phyloP scores from a whole-genome alignment of 2,329 filamentous ascomycete genomes.

The Aspergillus texensis region DNA sequence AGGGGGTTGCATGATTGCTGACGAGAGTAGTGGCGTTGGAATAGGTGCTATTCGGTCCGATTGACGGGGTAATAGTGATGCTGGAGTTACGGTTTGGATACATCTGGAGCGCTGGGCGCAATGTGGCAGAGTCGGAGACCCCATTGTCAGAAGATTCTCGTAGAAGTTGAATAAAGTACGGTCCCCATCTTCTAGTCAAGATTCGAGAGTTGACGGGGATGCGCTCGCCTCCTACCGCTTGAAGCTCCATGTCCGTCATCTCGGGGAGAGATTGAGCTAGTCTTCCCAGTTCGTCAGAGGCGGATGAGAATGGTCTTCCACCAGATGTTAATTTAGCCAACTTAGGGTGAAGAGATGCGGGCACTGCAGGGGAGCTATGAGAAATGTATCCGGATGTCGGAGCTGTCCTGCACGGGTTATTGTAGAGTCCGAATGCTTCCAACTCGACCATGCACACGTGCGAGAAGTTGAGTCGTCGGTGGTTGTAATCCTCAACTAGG shows the following conservation, averaged over 20 bases:
- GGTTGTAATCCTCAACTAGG: constrained; percentile 96
- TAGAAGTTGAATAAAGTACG: constrained; percentile 90
- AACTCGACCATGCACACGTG: constrained; percentile 97
- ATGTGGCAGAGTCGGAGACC: constrained; percentile 69
- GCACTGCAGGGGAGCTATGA: constrained; percentile 71
- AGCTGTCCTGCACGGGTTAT: constrained; percentile 80
- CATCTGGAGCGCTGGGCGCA: constrained; percentile 64
- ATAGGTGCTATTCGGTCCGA: constrained; percentile 44
- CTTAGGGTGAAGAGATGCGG: constrained; percentile 56
- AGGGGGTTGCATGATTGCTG: constrained; percentile 34
- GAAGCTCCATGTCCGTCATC: constrained; percentile 92
- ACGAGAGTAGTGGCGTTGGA: constrained; percentile 47
- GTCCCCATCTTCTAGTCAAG: constrained; percentile 85
- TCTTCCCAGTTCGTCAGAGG: constrained; percentile 83
- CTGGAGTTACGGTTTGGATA: constrained; percentile 73
- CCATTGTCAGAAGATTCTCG: constrained; percentile 77
- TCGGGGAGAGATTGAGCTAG: constrained; percentile 79
- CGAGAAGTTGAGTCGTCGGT: constrained; percentile 94
- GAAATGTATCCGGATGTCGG: constrained; percentile 85
- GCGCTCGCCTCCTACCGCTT: constrained; percentile 86
- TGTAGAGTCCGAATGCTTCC: constrained; percentile 95
- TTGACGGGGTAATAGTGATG: constrained; percentile 75
- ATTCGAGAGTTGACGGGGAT: constrained; percentile 93
- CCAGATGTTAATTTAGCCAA: constrained; percentile 63
- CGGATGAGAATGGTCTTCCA: constrained; percentile 73